A percentile compares a stretch with the other conserved stretches of the same genome.
These are phyloP conservation scores for Amaranthus cruentus DNA, from an alignment of 148 eudicot genomes.

Conservation along the genomic window DNA sequence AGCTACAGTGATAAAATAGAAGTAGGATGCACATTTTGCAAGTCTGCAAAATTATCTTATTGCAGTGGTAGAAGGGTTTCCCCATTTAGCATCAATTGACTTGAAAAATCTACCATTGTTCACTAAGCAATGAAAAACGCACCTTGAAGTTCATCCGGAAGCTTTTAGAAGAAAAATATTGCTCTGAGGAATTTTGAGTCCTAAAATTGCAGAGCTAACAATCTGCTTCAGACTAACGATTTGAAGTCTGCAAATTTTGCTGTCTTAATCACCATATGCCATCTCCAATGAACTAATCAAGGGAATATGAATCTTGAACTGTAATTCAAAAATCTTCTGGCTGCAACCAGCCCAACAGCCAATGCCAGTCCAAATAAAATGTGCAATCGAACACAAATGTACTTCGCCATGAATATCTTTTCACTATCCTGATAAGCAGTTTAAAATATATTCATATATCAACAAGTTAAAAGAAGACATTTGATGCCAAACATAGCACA, in stretches of 20 bases:
- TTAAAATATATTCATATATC: too few relatives aligned
- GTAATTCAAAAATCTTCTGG: constrained; percentile 34
- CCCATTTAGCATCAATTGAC: too few relatives aligned
- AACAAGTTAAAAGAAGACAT: too few relatives aligned
- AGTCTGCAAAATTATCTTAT: too few relatives aligned
- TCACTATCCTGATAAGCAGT: constrained; percentile 43
- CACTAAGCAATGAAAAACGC: too few relatives aligned
- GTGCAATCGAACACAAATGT: constrained; percentile 70
- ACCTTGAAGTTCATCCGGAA: too few relatives aligned
- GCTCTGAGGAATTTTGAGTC: too few relatives aligned
- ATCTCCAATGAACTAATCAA: constrained; percentile 4
- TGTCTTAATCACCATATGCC: neutral
- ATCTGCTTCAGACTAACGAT: neutral
- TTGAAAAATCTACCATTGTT: too few relatives aligned
- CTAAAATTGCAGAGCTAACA: neutral
- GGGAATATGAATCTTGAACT: constrained; percentile 13
- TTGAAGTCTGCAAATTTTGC: neutral
- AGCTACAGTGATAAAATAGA: neutral
- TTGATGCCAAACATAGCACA: too few relatives aligned
- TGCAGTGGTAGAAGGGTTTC: too few relatives aligned
- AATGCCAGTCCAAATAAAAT: constrained; percentile 48
- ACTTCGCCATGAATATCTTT: constrained; percentile 75
- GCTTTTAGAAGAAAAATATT: neutral
- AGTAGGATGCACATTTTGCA: neutral
- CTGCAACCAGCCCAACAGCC: constrained; percentile 64